phyloP scores from a whole-genome alignment of 2,329 filamentous ascomycete genomes.

The Botrytis sinoallii region DNA sequence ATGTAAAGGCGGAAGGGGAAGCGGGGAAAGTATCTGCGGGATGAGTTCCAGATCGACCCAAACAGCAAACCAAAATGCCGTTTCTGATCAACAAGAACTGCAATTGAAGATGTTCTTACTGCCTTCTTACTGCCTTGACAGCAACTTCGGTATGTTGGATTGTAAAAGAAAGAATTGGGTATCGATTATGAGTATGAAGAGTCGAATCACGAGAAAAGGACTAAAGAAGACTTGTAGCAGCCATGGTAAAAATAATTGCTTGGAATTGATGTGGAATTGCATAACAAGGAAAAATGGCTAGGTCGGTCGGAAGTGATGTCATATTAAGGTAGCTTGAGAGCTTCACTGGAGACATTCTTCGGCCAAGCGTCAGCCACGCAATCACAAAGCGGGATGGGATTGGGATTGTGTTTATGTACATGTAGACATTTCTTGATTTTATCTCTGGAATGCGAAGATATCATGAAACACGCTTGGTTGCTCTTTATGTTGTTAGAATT shows the following conservation, averaged over 20 bases:
- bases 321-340: neutral
- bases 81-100: neutral
- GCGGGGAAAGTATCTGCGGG: neutral
- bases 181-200: neutral
- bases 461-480: neutral
- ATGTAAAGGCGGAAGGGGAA: neutral
- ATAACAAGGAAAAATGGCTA: slow-evolving; percentile 6
- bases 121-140: neutral
- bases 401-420: neutral
- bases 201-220: neutral
- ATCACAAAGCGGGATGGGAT: slow-evolving; percentile 3
- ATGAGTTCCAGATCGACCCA: neutral
- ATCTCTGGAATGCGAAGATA: neutral
- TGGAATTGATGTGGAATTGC: neutral
- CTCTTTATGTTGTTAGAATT: neutral
- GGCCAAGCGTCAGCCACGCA: slow-evolving; percentile 12
- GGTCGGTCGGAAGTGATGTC: slow-evolving; percentile 2
- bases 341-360: neutral
- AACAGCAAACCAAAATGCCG: neutral
- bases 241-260: neutral
- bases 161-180: neutral
- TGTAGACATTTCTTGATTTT: neutral
- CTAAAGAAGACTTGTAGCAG: neutral
- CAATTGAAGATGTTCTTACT: neutral
- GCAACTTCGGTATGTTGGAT: neutral